These are phyloP conservation scores for Phytophthora sp. DNA, from an alignment of 352 stramenopile genomes.

Conservation along the genomic window DNA sequence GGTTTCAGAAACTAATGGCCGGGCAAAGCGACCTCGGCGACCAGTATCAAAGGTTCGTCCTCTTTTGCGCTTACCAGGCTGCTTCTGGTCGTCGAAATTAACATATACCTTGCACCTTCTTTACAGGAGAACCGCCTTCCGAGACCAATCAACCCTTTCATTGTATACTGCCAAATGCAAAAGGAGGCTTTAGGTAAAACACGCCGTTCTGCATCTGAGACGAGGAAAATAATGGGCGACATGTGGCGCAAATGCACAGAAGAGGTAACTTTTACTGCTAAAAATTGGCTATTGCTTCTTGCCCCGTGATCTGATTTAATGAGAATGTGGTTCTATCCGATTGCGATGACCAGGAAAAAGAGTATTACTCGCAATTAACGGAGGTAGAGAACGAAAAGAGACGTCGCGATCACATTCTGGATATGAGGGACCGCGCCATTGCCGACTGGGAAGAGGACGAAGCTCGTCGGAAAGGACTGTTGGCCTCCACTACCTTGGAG, in stretches of 20 bases:
- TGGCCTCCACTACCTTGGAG: conserved; percentile 64
- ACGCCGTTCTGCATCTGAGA: conserved; percentile 72
- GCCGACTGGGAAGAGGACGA: conserved; percentile 83
- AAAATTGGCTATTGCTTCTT: neutral
- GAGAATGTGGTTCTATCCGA: neutral
- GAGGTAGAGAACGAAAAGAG: conserved; percentile 85
- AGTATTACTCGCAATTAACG: conserved; percentile 75
- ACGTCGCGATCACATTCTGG: conserved; percentile 70
- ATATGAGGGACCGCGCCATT: conserved; percentile 73
- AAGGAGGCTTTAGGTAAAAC: conserved; percentile 64
- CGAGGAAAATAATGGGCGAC: conserved; percentile 80
- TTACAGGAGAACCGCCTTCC: conserved; percentile 59
- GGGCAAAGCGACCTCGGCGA: conserved; percentile 36
- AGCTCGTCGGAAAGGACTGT: conserved; percentile 60
- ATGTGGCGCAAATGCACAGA: conserved; percentile 86
- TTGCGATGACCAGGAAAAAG: conserved; percentile 56
- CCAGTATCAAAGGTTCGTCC: conserved; percentile 36
- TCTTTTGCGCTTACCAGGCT: neutral
- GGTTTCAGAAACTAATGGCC: conserved; percentile 33
- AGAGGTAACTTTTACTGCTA: conserved; percentile 41
- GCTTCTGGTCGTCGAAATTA: conserved; percentile 4
- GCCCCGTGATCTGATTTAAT: neutral
- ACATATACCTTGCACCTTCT: neutral
- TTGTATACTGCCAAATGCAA: conserved; percentile 84
- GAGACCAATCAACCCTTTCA: conserved; percentile 82